These are phyloP conservation scores for Paracoccidioides brasiliensis DNA, from an alignment of 2,329 filamentous ascomycete genomes.

Conservation along the genomic window DNA sequence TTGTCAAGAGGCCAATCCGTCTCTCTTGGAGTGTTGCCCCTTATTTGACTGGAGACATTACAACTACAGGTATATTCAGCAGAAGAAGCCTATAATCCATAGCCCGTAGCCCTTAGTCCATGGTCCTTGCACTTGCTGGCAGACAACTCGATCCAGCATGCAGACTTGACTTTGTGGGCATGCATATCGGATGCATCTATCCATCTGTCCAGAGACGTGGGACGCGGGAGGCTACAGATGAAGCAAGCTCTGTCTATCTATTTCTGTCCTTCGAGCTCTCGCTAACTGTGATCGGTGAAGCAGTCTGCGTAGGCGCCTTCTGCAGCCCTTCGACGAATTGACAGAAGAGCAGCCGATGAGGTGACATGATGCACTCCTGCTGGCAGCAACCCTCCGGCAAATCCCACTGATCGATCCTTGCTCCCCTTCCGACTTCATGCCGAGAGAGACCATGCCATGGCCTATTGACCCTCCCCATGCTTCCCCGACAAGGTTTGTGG, in stretches of 20 bases:
- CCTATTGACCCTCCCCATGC: background rate
- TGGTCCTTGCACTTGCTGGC: background rate
- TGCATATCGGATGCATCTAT: background rate
- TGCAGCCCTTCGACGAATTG: background rate
- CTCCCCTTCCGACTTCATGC: background rate
- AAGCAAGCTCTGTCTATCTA: background rate
- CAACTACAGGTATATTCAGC: background rate
- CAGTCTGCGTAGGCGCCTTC: background rate
- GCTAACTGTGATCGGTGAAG: background rate
- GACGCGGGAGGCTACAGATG: background rate
- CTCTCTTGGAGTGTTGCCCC: background rate
- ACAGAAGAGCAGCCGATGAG: background rate
- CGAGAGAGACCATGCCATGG: background rate
- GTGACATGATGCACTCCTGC: background rate
- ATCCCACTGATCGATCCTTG: slow-evolving; percentile 1
- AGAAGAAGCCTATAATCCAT: background rate
- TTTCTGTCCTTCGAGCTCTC: background rate
- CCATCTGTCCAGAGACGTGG: background rate
- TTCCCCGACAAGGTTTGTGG: background rate
- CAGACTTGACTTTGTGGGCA: background rate
- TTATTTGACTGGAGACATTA: background rate
- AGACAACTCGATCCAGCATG: background rate
- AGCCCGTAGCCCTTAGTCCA: too few species aligned
- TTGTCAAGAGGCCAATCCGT: too few species aligned
- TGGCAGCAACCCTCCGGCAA: background rate